Evolutionary conservation across 768 basidiomycete genomes (phyloP), one percentile per base, ranked within the genome.

Genomic region (Termitomyces bulborhizus): DNA sequence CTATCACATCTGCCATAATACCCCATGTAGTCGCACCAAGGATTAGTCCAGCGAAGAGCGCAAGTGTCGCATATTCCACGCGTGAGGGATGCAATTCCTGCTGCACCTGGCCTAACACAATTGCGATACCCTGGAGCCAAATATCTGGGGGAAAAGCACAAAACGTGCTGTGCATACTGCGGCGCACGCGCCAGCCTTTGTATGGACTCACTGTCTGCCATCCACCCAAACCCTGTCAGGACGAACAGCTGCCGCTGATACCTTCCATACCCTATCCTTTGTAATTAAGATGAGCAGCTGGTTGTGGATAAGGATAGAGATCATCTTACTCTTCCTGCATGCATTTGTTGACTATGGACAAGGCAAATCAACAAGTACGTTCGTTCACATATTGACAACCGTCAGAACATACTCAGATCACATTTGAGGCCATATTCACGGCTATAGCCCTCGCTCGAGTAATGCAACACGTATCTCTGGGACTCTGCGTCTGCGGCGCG

Each of bases 1-100:
- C 80, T 29, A 80, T 73, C 49, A 79, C 60, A 57, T 81, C 79
- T 0, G 78, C 78, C 58, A 78, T 65, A 18, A 75, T 61, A 18
- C 80, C 80, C 80, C 80, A 81, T 3, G 62, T 65, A 4, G 69
- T 72, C 8, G 80, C 78, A 42, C 79, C 79, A 4, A 76, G 63
- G n/a, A 79, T 76, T 32, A 81, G 63, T 2, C 79, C 79, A 7
- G 71, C 74, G 58, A 73, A 81, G 21, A 79, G 69, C 0, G 77
- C 69, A 26, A 80, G 63, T 6, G 76, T 77, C 3, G 77, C 69
- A 63, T 75, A 78, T 57, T 77, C 76, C 16, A 79, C 62, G 42
- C 69, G 69, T 12, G 63, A 57, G 5, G 79, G 78, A 45, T 72
- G 68, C 44, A 80, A 58, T 41, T 78, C 77, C 57, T 69, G 68